Evolutionary conservation across 768 basidiomycete species (phyloP).

Genomic region (Boletus huronensis): DNA sequence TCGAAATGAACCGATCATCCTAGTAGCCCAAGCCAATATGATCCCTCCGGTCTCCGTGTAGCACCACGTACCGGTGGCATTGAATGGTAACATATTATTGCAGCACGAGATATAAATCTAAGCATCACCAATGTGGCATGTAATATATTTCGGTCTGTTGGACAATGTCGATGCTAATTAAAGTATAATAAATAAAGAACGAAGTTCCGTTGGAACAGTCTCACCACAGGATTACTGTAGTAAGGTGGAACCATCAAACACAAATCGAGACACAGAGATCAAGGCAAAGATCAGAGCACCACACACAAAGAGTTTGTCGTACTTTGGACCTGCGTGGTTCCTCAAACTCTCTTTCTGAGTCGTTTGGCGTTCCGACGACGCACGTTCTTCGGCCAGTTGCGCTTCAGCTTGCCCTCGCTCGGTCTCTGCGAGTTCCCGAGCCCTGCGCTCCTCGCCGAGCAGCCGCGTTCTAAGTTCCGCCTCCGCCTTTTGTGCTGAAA

Average conservation of each 20-base stretch:
- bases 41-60: not conserved
- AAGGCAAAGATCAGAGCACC: slow-evolving; percentile 15
- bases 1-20: not conserved
- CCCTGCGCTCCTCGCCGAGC: slow-evolving; percentile 23
- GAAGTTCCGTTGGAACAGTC: not conserved
- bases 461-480: slow-evolving; percentile 7
- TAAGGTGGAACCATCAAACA: slow-evolving; percentile 2
- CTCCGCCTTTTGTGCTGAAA: slow-evolving; percentile 10
- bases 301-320: slow-evolving; percentile 11
- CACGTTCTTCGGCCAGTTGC: slow-evolving; percentile 16
- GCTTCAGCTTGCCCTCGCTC: slow-evolving; percentile 13
- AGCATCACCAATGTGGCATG: not conserved
- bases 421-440: slow-evolving; percentile 17
- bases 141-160: not conserved
- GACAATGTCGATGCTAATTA: not conserved
- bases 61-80: not conserved
- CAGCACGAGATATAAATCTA: not conserved
- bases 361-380: slow-evolving; percentile 5
- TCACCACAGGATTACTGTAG: not conserved
- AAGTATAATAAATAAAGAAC: slow-evolving; percentile 5
- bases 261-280: slow-evolving; percentile 13
- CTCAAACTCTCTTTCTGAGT: not conserved
- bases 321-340: not conserved
- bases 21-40: not conserved
- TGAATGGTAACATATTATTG: not conserved